phyloP scores from a whole-genome alignment of 2,329 filamentous ascomycete species.

The Acephala macrosclerotiorum region DNA sequence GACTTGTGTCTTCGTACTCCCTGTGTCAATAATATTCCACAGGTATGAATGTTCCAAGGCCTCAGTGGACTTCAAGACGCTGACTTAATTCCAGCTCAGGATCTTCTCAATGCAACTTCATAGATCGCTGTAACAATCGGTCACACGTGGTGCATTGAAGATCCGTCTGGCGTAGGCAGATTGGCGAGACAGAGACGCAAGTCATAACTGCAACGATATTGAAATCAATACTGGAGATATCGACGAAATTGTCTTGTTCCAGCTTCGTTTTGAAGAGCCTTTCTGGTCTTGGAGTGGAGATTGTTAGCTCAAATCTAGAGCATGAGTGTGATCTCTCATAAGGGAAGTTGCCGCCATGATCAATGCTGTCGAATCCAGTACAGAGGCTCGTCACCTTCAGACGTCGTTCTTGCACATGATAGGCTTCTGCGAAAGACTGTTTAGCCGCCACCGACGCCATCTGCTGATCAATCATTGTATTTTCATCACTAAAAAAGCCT shows the following conservation, averaged over 20 bases:
- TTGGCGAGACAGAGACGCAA: constrained; percentile 3
- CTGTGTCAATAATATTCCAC: neutral
- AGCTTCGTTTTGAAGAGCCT: neutral
- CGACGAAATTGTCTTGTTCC: no score
- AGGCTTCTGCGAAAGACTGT: constrained; percentile 3
- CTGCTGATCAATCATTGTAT: neutral
- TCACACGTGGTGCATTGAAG: neutral
- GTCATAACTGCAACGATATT: neutral
- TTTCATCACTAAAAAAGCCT: neutral
- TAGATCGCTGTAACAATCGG: neutral
- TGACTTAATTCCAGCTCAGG: constrained; percentile 1
- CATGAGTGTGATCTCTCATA: neutral
- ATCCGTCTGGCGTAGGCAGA: neutral
- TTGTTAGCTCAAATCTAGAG: neutral
- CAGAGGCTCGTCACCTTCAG: neutral
- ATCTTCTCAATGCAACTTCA: constrained; percentile 8
- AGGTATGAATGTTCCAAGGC: neutral
- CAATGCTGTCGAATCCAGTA: constrained; percentile 4
- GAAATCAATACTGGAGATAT: no score
- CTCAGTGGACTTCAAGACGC: neutral
- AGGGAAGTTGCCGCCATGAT: neutral
- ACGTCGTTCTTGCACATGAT: neutral
- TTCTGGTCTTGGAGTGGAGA: neutral
- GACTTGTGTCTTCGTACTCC: neutral
- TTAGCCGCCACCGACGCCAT: constrained; percentile 1